Evolutionary conservation across 768 basidiomycete genomes (phyloP), one percentile per base, ranked within the genome.

Genomic region (Amanita polypyramis): DNA sequence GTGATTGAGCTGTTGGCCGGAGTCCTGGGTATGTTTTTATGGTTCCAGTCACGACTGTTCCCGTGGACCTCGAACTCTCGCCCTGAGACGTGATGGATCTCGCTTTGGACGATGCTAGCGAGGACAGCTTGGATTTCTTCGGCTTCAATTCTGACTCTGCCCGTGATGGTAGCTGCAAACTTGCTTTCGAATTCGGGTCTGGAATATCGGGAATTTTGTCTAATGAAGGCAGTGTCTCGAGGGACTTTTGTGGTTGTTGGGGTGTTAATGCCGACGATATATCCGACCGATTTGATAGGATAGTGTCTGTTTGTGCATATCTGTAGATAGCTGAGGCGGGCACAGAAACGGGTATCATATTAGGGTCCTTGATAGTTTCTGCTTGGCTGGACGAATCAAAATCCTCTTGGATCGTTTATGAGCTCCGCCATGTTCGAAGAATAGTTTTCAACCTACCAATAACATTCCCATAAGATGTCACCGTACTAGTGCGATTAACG

Each of bases 11-110:
- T 21, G 80, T 72, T n/a, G 85, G 86, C 14, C 85, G 79, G 51
- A 87, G 69, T 14, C 58, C 71, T 19, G 85, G 81, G 57, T 81
- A 88, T 1, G 86, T 87, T 55, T 79, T 75, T n/a, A 83, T 70
- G 20, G 84, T 80, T 2, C 76, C 78, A 0, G 76, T 65, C 29
- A 75, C 67, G 36, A 76, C 62, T 8, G 66, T 74, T 50, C 73
- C 75, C 2, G 74, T 76, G 19, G 79, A 76, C 42, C 73, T 66
- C 19, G 81, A 79, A 55, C 74, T 77, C 51, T 72, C 66, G 50
- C 69, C 74, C 38, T 65, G 65, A 30, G 60, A 60, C 41, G 64
- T 68, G 38, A 69, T 58, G 23, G 70, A 70, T 47, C 75, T 76
- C 2, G 78, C 72, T 49, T 80, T 69, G 7, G 82, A 82, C 54